Evolutionary conservation across 768 basidiomycete genomes (phyloP).

Genomic region (Tubosaeta brunneosetosa): DNA sequence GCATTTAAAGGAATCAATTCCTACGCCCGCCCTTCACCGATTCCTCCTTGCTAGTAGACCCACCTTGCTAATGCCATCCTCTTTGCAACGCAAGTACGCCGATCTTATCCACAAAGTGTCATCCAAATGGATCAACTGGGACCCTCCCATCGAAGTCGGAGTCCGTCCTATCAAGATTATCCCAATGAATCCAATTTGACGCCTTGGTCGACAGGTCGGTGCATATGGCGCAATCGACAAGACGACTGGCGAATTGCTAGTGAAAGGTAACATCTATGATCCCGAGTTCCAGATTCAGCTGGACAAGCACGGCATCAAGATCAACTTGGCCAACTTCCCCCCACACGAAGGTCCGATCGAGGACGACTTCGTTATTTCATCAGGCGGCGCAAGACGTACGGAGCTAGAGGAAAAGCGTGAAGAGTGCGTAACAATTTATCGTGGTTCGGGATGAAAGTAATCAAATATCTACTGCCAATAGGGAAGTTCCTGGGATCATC

Average conservation of each 20-base stretch:
- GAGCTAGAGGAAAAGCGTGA: constrained; percentile 11
- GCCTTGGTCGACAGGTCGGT: constrained; percentile 27
- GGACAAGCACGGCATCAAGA: constrained; percentile 5
- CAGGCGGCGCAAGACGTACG: constrained; percentile 13
- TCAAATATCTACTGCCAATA: background rate
- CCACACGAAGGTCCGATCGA: constrained; percentile 18
- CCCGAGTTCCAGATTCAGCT: constrained; percentile 15
- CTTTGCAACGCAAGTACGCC: constrained; percentile 30
- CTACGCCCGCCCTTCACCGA: background rate
- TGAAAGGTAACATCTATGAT: constrained; percentile 37
- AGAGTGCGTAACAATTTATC: constrained; percentile 11
- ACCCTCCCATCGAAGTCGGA: constrained; percentile 27
- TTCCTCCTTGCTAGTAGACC: background rate
- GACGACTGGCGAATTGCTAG: constrained; percentile 27
- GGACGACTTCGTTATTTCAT: constrained; percentile 21
- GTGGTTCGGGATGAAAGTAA: background rate
- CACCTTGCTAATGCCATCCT: constrained; percentile 2
- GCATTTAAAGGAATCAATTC: background rate
- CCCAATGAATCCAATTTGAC: background rate
- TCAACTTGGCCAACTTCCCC: constrained; percentile 16
- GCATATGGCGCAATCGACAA: constrained; percentile 31
- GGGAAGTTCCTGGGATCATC: constrained; percentile 14
- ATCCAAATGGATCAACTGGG: constrained; percentile 38
- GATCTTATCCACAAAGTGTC: constrained; percentile 30
- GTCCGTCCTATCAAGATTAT: constrained; percentile 12